Conservation (phyloP, 148 eudicot genomes). For the Polygonum maritimum region DNA sequence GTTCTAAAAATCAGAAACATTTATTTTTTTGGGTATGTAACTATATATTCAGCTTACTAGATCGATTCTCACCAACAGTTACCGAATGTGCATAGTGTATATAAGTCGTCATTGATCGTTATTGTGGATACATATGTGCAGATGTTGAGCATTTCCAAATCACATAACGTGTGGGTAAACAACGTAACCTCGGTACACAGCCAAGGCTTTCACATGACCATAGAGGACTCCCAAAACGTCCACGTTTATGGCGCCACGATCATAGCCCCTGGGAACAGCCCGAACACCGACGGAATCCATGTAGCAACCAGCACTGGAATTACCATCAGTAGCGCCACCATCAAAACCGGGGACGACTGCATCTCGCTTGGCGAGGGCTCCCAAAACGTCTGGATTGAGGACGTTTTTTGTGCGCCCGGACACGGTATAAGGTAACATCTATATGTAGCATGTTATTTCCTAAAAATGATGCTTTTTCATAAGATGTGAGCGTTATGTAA, state of each 20-base stretch:
- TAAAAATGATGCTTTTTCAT: no score
- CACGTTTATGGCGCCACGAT: constrained; percentile 22
- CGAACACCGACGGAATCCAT: constrained; percentile 59
- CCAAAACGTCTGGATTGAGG: constrained; percentile 26
- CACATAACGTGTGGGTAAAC: constrained; percentile 29
- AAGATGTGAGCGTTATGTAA: no score
- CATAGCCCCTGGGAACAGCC: constrained; percentile 27
- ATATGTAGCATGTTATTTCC: no score
- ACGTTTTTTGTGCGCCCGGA: constrained; percentile 46
- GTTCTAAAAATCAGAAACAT: no score
- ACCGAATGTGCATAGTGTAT: not conserved
- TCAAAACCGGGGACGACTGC: constrained; percentile 53
- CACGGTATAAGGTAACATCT: constrained; percentile 47
- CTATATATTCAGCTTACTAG: no score
- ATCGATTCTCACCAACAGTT: not conserved
- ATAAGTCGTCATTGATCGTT: not conserved
- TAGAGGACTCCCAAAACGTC: constrained; percentile 24
- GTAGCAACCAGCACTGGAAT: constrained; percentile 12
- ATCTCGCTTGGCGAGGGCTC: constrained; percentile 40
- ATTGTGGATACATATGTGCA: constrained; percentile 5
- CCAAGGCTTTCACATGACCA: constrained; percentile 36
- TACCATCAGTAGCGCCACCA: constrained; percentile 18
- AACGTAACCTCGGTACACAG: constrained; percentile 35
- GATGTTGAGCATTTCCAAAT: constrained; percentile 28
- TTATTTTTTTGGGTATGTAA: no score